A percentile compares a stretch with the other conserved stretches of the same genome.
These are phyloP conservation scores for Moricandia moricandioides DNA, from an alignment of 345 rosid genomes.

Conservation along the genomic window DNA sequence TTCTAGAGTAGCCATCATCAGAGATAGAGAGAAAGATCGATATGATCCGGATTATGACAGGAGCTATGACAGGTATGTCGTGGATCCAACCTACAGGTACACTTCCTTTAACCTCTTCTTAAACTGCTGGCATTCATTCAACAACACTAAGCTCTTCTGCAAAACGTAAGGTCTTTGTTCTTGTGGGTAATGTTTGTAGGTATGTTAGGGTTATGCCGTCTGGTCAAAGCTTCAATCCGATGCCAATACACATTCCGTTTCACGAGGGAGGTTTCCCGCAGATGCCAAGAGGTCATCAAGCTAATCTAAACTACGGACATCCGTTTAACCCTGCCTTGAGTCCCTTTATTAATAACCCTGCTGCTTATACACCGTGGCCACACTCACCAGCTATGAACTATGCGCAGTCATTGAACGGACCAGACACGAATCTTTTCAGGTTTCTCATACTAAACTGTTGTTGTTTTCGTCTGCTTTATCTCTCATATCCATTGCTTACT, in stretches of 20 bases:
- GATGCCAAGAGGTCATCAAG: slow-evolving; percentile 73
- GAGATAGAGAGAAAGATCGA: slow-evolving; percentile 94
- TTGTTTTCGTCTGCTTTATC: background rate
- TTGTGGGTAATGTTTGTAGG: slow-evolving; percentile 42
- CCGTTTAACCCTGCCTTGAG: slow-evolving; percentile 48
- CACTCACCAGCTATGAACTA: slow-evolving; percentile 61
- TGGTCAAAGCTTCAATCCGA: slow-evolving; percentile 59
- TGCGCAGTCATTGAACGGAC: slow-evolving; percentile 63
- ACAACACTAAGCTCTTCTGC: background rate
- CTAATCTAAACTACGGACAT: slow-evolving; percentile 52
- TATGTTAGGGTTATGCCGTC: slow-evolving; percentile 74
- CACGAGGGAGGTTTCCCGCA: slow-evolving; percentile 65
- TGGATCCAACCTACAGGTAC: slow-evolving; percentile 34
- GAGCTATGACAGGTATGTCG: slow-evolving; percentile 78
- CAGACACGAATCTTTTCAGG: slow-evolving; percentile 75
- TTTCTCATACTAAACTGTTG: slow-evolving; percentile 22
- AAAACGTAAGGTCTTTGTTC: background rate
- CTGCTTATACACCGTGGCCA: slow-evolving; percentile 69
- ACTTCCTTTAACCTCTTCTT: background rate
- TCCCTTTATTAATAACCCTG: slow-evolving; percentile 51
- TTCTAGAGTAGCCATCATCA: slow-evolving; percentile 76
- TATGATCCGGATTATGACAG: slow-evolving; percentile 95
- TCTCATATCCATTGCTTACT: background rate
- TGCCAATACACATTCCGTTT: slow-evolving; percentile 68
- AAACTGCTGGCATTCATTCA: background rate